Evolutionary conservation across 805 yeast genomes (phyloP).

Genomic region (Barnettozyma sucrosica): DNA sequence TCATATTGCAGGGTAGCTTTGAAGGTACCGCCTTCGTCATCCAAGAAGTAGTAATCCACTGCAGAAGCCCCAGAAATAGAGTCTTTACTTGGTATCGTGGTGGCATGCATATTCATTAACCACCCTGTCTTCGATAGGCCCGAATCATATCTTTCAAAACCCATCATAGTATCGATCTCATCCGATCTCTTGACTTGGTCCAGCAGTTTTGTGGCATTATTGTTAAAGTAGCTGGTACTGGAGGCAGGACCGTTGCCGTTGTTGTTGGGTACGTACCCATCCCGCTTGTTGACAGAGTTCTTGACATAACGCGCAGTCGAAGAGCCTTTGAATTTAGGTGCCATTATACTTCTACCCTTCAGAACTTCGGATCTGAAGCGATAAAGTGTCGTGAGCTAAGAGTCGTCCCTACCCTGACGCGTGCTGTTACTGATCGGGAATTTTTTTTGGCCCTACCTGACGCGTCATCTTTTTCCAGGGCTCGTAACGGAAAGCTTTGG

Average conservation of each 20-base stretch:
- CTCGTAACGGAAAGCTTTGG: neutral
- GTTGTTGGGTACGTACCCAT: constrained; percentile 25
- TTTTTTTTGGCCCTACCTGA: neutral
- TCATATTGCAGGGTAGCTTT: constrained; percentile 77
- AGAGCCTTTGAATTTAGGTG: constrained; percentile 38
- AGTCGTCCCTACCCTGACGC: neutral
- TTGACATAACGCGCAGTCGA: constrained; percentile 48
- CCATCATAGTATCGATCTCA: constrained; percentile 74
- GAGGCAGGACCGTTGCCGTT: constrained; percentile 25
- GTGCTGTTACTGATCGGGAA: neutral
- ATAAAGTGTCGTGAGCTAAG: neutral
- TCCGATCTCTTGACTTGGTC: constrained; percentile 59
- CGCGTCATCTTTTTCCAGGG: neutral
- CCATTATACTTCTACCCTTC: neutral
- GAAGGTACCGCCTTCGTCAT: constrained; percentile 95
- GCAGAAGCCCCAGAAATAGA: constrained; percentile 70
- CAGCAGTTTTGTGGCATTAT: constrained; percentile 22
- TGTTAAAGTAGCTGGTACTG: constrained; percentile 12
- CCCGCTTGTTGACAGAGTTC: constrained; percentile 26
- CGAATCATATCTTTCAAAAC: constrained; percentile 71
- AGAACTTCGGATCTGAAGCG: neutral
- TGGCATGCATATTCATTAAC: constrained; percentile 92
- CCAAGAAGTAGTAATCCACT: constrained; percentile 90
- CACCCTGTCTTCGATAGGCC: constrained; percentile 79
- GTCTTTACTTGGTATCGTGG: constrained; percentile 57